Percentiles rank a stretch among this genome's conserved stretches.
Conservation (phyloP, 495 filamentous ascomycete genomes). For the Pseudoneurospora amorphoporcata region DNA sequence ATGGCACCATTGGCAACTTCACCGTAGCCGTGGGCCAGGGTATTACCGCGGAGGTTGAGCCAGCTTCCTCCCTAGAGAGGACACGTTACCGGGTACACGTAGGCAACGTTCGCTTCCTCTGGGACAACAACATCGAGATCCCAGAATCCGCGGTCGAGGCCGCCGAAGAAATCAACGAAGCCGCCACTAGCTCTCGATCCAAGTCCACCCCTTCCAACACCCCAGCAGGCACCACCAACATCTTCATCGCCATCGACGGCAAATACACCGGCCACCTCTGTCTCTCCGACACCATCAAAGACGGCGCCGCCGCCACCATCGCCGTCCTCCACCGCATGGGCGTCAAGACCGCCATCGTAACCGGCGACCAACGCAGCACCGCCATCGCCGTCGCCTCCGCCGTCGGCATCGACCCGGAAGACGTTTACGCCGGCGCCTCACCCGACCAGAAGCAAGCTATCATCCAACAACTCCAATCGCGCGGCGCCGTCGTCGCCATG, state of each 20-base stretch:
- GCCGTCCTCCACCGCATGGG: conserved; percentile 75
- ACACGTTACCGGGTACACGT: conserved; percentile 67
- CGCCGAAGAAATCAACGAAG: conserved; percentile 44
- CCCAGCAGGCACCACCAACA: conserved; percentile 66
- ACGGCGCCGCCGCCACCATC: conserved; percentile 71
- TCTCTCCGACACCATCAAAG: conserved; percentile 84
- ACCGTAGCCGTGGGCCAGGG: conserved; percentile 75
- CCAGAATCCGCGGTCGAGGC: conserved; percentile 49
- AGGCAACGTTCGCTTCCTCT: conserved; percentile 71
- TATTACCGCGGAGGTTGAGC: conserved; percentile 72
- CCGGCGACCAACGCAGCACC: conserved; percentile 77
- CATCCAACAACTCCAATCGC: conserved; percentile 60
- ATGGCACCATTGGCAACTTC: conserved; percentile 79
- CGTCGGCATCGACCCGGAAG: conserved; percentile 65
- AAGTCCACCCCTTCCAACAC: conserved; percentile 21
- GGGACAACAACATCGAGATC: conserved; percentile 54
- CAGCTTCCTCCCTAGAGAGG: conserved; percentile 52
- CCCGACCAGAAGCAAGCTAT: conserved; percentile 84
- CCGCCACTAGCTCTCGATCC: conserved; percentile 22
- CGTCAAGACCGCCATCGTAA: conserved; percentile 82
- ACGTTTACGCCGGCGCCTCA: conserved; percentile 73
- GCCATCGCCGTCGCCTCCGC: conserved; percentile 71
- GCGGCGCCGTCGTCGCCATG: conserved; percentile 80
- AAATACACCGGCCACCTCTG: conserved; percentile 70
- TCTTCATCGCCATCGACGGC: conserved; percentile 80